Evolutionary conservation across 2,329 filamentous ascomycete genomes (phyloP).

Genomic region (Cladosporium sp.): DNA sequence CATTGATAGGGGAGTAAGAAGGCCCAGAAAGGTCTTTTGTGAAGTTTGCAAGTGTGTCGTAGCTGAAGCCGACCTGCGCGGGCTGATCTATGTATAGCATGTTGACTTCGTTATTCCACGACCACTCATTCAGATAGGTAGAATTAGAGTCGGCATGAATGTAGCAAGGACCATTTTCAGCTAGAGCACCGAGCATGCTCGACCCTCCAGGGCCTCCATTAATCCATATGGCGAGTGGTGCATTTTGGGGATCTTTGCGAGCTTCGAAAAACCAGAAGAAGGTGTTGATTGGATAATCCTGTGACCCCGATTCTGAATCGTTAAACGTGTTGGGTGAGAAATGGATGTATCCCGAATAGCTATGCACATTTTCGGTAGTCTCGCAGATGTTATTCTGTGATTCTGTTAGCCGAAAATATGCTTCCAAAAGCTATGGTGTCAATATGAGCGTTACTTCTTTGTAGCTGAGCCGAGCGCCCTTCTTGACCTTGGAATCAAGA

Average conservation of each 20-base stretch:
- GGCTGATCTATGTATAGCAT: slow-evolving; percentile 63
- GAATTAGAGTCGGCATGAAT: slow-evolving; percentile 50
- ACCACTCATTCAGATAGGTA: slow-evolving; percentile 48
- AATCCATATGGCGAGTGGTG: slow-evolving; percentile 54
- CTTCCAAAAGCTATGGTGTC: not conserved
- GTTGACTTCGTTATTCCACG: slow-evolving; percentile 56
- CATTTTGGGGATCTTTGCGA: slow-evolving; percentile 48
- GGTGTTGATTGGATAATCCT: slow-evolving; percentile 50
- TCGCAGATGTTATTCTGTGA: slow-evolving; percentile 44
- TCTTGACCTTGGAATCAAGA: slow-evolving; percentile 36
- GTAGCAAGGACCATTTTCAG: slow-evolving; percentile 51
- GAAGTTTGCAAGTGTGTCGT: slow-evolving; percentile 37
- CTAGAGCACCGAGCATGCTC: slow-evolving; percentile 45
- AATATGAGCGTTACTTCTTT: slow-evolving; percentile 34
- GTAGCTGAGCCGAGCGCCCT: slow-evolving; percentile 40
- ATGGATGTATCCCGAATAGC: slow-evolving; percentile 57
- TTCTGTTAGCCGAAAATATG: not conserved
- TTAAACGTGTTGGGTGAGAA: slow-evolving; percentile 45
- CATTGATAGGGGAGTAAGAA: slow-evolving; percentile 16
- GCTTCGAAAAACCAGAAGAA: slow-evolving; percentile 62
- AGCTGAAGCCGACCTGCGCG: slow-evolving; percentile 52
- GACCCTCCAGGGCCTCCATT: slow-evolving; percentile 55
- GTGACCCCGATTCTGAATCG: slow-evolving; percentile 33
- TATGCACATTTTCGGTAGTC: slow-evolving; percentile 51
- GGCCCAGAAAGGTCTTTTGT: slow-evolving; percentile 28